These are phyloP conservation scores for Collybia sordida DNA, from an alignment of 768 basidiomycete species.

Conservation along the genomic window DNA sequence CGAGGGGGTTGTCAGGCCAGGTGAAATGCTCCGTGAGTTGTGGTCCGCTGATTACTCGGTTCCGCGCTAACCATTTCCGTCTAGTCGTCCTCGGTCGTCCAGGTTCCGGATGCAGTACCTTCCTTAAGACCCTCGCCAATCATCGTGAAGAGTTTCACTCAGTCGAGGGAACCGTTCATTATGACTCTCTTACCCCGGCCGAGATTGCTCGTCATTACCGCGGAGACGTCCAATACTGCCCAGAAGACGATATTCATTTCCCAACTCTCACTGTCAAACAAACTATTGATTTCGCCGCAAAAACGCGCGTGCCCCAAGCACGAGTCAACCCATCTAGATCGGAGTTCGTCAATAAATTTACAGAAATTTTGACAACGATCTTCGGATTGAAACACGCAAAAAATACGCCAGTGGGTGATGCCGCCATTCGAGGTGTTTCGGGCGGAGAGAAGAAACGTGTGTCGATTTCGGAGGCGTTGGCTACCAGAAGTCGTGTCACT, in stretches of 20 bases:
- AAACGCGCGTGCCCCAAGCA: conserved; percentile 62
- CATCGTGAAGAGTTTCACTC: conserved; percentile 65
- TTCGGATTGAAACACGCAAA: conserved; percentile 76
- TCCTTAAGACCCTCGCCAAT: conserved; percentile 82
- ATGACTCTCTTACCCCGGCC: conserved; percentile 70
- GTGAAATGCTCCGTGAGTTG: conserved; percentile 76
- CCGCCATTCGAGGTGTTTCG: conserved; percentile 67
- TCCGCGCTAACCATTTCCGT: not conserved
- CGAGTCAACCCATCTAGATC: conserved; percentile 46
- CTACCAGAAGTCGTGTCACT: conserved; percentile 56
- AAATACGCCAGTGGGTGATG: conserved; percentile 76
- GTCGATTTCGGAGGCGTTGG: conserved; percentile 66
- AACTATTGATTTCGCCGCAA: conserved; percentile 70
- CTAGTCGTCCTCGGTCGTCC: conserved; percentile 84
- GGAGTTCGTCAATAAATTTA: conserved; percentile 41
- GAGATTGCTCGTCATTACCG: conserved; percentile 66
- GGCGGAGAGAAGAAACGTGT: conserved; percentile 83
- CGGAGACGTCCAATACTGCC: conserved; percentile 80
- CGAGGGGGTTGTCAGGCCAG: conserved; percentile 63
- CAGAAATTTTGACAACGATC: conserved; percentile 60
- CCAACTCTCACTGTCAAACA: conserved; percentile 80
- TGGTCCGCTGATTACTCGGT: not conserved
- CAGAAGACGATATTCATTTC: conserved; percentile 86
- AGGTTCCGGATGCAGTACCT: conserved; percentile 80
- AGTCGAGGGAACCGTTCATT: conserved; percentile 70